Percentiles rank a stretch among this genome's conserved stretches.
Conservation (phyloP, 2,329 filamentous ascomycete species). For the Ascochyta viciae-villosae region DNA sequence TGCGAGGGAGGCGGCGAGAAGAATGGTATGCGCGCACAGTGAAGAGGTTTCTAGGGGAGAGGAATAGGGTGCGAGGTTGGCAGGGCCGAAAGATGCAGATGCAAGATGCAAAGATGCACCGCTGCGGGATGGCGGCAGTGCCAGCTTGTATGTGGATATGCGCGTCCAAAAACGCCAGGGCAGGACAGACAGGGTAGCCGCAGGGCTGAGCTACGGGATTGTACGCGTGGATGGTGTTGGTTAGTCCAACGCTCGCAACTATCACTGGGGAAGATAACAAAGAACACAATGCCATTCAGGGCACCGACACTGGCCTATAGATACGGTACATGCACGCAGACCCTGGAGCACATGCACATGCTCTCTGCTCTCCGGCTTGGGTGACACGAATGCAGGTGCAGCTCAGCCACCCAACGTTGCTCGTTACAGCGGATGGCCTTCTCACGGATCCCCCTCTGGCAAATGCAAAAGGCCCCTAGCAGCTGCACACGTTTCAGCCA, state of each 20-base stretch:
- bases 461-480: slow-evolving; percentile 6
- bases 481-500: slow-evolving; percentile 18
- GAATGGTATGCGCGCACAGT: background rate
- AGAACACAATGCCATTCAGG: background rate
- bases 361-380: background rate
- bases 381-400: slow-evolving; percentile 5
- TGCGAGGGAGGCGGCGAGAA: background rate
- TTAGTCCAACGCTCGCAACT: slow-evolving; percentile 7
- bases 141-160: slow-evolving; percentile 13
- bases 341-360: slow-evolving; percentile 5
- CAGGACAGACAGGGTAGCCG: background rate
- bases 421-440: slow-evolving; percentile 1
- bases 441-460: slow-evolving; percentile 4
- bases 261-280: background rate
- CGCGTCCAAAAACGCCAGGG: background rate
- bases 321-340: background rate
- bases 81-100: background rate
- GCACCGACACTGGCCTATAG: background rate
- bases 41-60: background rate
- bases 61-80: background rate
- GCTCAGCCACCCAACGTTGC: slow-evolving; percentile 14
- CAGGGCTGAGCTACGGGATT: slow-evolving; percentile 2
- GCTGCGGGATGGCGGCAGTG: slow-evolving; percentile 9
- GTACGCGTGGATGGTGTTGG: slow-evolving; percentile 1
- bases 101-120: background rate